Evolutionary conservation across 305 asterid species (phyloP).

Genomic region (Rubia balearica): DNA sequence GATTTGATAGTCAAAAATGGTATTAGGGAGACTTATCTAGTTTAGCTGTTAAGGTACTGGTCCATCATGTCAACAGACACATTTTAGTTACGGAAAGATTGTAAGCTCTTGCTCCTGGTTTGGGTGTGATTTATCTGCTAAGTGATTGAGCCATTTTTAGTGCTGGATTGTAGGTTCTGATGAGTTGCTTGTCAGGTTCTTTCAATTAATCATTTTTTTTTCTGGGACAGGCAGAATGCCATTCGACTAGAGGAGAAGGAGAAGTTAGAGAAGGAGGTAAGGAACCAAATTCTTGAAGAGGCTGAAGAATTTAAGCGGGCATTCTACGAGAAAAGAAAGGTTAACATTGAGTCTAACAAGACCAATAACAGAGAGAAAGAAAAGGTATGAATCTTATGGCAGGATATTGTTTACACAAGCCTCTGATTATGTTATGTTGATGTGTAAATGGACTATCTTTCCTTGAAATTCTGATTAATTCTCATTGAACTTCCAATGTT

Average conservation of each 20-base stretch:
- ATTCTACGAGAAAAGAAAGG: slow-evolving; percentile 75
- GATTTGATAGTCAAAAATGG: background rate
- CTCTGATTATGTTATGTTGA: background rate
- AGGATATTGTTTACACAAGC: background rate
- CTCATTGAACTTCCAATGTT: background rate
- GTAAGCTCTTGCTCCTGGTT: background rate
- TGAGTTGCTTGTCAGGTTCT: background rate
- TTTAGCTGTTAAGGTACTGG: background rate
- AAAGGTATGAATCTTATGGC: slow-evolving; percentile 39
- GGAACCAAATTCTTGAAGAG: slow-evolving; percentile 77
- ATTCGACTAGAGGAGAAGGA: slow-evolving; percentile 95
- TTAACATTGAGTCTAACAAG: slow-evolving; percentile 67
- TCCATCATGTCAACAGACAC: background rate
- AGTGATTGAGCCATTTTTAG: background rate
- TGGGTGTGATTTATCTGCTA: background rate
- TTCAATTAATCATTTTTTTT: slow-evolving; percentile 5
- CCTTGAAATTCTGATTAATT: background rate
- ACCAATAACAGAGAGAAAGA: slow-evolving; percentile 73
- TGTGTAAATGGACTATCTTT: background rate
- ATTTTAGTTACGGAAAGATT: background rate
- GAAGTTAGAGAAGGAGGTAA: slow-evolving; percentile 69
- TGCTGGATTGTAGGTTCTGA: background rate
- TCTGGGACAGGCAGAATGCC: slow-evolving; percentile 60
- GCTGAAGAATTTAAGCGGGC: slow-evolving; percentile 74
- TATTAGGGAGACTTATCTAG: background rate